A percentile compares a stretch with the other conserved stretches of the same genome.
These are phyloP conservation scores for Marchantia paleacea DNA, from an alignment of 225 moss, liverwort and hornwort genomes.

Conservation along the genomic window DNA sequence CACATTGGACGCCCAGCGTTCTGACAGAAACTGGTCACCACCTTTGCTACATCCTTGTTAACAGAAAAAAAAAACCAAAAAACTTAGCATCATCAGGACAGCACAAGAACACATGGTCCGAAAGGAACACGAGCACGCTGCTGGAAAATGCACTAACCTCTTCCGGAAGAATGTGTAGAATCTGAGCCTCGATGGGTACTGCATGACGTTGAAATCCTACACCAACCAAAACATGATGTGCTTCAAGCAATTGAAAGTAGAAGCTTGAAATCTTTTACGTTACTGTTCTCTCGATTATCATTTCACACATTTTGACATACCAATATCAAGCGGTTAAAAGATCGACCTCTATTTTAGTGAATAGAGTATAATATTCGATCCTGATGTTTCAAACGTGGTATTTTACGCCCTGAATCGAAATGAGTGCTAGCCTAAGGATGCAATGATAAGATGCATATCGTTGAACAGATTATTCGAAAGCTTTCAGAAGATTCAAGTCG, in stretches of 20 bases:
- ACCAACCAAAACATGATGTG: background rate
- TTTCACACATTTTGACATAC: background rate
- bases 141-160: background rate
- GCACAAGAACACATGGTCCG: background rate
- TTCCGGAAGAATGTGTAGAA: background rate
- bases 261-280: background rate
- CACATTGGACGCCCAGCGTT: background rate
- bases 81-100: background rate
- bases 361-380: background rate
- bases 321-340: background rate
- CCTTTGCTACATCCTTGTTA: background rate
- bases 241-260: background rate
- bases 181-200: background rate
- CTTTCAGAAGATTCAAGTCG: no score
- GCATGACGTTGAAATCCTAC: background rate
- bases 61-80: background rate
- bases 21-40: constrained; percentile 2
- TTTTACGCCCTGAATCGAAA: no score
- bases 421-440: no score
- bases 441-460: no score
- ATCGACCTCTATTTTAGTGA: background rate
- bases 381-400: no score
- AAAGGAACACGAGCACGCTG: background rate
- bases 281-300: no score
- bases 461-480: no score